Base-by-base conservation (phyloP, 163 green algal species). In the Volvox carteri region DNA sequence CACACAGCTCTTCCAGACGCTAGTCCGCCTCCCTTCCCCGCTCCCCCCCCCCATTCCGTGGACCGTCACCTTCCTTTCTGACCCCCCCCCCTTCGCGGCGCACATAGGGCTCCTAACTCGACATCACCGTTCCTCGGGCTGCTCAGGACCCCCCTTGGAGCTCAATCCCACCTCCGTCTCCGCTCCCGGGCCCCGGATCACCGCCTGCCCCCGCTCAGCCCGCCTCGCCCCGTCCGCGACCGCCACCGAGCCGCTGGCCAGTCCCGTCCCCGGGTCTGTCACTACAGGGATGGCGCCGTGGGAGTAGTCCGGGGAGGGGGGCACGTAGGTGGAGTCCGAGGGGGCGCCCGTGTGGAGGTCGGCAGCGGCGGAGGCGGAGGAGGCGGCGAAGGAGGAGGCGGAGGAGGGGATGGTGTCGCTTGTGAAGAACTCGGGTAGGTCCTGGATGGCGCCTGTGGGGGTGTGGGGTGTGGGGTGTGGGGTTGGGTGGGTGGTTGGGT, bases 341-440 rank as follows among this genome's bases (percentile, higher is more conserved):
- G 65, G 52, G 62, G 79, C 65, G 62, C 44, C 62, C 60, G n/a
- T 44, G 62, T 87, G 79, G 14, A 42, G 79, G 1, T 48, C 79
- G 62, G 37, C 48, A 44, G 42, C 30, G 11, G 35, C 2, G n/a
- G 79, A 46, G 60, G 41, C 41, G 28, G 12, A 23, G 2, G 41
- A 12, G 28, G 39, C 1, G 16, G 60, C 62, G n/a, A 33, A n/a
- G 37, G 60, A 46, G 28, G n/a, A 37, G 42, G 60, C 42, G 79
- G 65, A 23, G 33, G 75, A n/a, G 39, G 54, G 78, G 21, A 62
- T 33, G 6, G 23, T 18, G 7, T 86, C 78, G 37, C 78, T 58
- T 7, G n/a, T 42, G 42, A 44, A 86, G 56, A 86, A 86, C n/a
- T 86, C 78, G 1, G 78, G 78, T 39, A 86, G 58, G 41, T 14